phyloP scores from a whole-genome alignment of 176 grass and related monocot genomes.

The Echinochloa phyllopogon region DNA sequence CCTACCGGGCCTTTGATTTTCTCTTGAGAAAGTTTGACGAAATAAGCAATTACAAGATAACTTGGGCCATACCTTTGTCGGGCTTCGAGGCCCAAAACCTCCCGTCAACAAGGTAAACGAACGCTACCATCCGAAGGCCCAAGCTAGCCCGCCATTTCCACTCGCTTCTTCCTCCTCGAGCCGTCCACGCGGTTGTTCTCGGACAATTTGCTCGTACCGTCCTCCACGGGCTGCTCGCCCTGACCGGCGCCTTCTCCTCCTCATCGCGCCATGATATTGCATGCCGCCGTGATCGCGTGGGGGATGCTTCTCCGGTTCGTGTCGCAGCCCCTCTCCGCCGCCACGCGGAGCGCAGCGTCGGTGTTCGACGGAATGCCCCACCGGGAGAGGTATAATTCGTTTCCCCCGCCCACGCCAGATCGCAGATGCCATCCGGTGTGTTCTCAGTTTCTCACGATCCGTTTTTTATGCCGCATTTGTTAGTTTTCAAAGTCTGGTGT shows the following conservation, averaged over 20 bases:
- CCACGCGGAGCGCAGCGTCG: too few species aligned
- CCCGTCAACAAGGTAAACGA: too few species aligned
- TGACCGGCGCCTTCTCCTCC: not conserved
- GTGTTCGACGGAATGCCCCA: conserved; percentile 46
- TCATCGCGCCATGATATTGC: not conserved
- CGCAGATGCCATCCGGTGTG: not conserved
- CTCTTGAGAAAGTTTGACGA: too few species aligned
- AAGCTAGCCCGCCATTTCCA: not conserved
- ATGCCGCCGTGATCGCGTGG: not conserved
- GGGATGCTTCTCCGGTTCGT: too few species aligned
- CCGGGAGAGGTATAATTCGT: conserved; percentile 16
- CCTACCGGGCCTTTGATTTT: not conserved
- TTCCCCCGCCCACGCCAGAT: not conserved
- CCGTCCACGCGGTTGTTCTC: not conserved
- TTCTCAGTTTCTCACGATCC: not conserved
- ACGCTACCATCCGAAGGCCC: not conserved
- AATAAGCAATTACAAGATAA: not conserved
- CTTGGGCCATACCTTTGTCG: too few species aligned
- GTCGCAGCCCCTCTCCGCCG: not conserved
- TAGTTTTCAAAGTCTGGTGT: not conserved
- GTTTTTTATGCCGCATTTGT: not conserved
- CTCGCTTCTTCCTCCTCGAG: not conserved
- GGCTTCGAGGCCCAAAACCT: not conserved
- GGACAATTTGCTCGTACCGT: not conserved
- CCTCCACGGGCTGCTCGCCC: too few species aligned